These are phyloP conservation scores for Westerdykella sp. DNA, from an alignment of 2,329 filamentous ascomycete species.

Conservation along the genomic window DNA sequence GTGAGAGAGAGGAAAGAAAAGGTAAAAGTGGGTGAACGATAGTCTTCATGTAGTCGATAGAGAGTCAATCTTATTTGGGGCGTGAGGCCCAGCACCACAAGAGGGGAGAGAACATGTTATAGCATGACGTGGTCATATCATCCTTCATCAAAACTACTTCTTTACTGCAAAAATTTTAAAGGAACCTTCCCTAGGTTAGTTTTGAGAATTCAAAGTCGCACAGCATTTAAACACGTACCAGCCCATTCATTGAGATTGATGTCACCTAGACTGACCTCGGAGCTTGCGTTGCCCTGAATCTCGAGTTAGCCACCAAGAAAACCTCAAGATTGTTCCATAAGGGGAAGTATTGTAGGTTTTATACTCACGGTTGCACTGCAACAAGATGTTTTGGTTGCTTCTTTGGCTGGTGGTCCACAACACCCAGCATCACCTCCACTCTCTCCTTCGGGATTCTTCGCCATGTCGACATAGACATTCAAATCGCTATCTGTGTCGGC, in stretches of 20 bases:
- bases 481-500: constrained; percentile 6
- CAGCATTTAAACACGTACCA: constrained; percentile 3
- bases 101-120: too few relatives aligned
- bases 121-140: too few relatives aligned
- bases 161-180: constrained; percentile 50
- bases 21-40: constrained; percentile 9
- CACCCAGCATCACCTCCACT: constrained; percentile 1
- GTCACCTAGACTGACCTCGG: not conserved
- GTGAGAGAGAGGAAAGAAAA: constrained; percentile 48
- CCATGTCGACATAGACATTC: constrained; percentile 7
- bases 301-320: not conserved
- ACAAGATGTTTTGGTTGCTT: not conserved
- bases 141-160: too few relatives aligned
- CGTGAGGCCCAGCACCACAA: too few relatives aligned
- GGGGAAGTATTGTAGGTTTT: not conserved
- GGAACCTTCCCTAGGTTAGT: constrained; percentile 25
- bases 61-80: too few relatives aligned
- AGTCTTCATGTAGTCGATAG: too few relatives aligned
- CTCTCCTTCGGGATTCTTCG: not conserved
- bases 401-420: constrained; percentile 1
- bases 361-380: not conserved
- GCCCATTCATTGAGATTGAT: constrained; percentile 13
- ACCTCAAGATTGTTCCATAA: not conserved
- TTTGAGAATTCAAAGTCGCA: not conserved
- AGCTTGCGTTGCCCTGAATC: not conserved